A percentile compares a stretch with the other conserved stretches of the same genome.
Evolutionary conservation across 2,329 filamentous ascomycete species (phyloP).

Genomic region (Colletotrichum sp.): DNA sequence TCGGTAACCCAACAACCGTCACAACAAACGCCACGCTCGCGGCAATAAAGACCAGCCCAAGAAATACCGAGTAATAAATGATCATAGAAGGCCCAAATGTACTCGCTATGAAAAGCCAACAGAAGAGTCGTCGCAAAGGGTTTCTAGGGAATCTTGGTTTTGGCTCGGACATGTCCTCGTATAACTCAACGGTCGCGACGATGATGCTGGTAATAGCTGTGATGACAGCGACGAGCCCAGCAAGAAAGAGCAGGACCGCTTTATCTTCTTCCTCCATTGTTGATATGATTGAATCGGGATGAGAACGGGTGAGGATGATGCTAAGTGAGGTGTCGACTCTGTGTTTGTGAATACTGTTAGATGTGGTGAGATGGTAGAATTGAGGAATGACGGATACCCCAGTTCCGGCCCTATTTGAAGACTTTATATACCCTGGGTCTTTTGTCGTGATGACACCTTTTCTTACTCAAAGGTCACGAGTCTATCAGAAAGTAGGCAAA

Average conservation of each 20-base stretch:
- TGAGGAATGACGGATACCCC: accelerated
- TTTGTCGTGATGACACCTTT: background rate
- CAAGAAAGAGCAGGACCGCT: background rate
- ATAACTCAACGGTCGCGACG: background rate
- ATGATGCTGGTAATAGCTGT: background rate
- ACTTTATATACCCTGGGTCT: background rate
- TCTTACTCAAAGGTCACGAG: accelerated
- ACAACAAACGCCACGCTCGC: no score
- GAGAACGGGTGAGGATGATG: accelerated
- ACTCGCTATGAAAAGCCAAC: background rate
- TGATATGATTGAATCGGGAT: no score
- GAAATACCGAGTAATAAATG: background rate
- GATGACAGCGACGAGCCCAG: background rate
- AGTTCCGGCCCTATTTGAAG: accelerated
- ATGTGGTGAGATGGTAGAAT: accelerated
- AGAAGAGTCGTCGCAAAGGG: background rate
- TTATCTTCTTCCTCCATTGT: no score
- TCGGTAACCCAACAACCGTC: background rate
- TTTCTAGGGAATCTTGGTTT: background rate
- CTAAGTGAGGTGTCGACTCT: no score
- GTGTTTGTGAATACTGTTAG: no score
- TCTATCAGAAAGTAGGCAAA: background rate
- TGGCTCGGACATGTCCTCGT: background rate
- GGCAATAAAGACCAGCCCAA: no score
- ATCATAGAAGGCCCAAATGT: background rate